Conservation (phyloP, 495 filamentous ascomycete genomes). For the Elaphomyces granulatus region DNA sequence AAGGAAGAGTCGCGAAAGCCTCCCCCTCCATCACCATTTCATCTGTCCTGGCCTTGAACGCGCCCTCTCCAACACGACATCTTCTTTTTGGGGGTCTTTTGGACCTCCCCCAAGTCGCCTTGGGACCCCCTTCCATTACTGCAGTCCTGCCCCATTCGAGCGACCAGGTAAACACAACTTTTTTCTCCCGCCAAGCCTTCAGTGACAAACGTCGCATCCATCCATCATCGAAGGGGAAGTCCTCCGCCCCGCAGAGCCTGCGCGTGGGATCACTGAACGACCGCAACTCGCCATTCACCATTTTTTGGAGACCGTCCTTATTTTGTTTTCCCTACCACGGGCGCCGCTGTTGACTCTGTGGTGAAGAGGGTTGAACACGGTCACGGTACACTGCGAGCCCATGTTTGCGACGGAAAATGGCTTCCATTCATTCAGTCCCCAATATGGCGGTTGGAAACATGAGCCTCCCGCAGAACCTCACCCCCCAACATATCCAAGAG, state of each 20-base stretch:
- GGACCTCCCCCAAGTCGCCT: slow-evolving; percentile 1
- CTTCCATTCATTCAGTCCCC: slow-evolving; percentile 59
- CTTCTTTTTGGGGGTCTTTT: slow-evolving; percentile 14
- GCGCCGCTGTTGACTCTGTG: not conserved
- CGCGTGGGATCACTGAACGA: not conserved
- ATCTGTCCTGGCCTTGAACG: slow-evolving; percentile 26
- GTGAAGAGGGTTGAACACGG: too few relatives aligned
- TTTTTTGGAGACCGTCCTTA: not conserved
- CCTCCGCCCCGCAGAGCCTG: too few relatives aligned
- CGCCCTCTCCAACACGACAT: slow-evolving; percentile 21
- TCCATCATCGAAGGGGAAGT: not conserved
- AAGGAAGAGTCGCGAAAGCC: slow-evolving; percentile 27
- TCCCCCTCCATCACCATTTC: slow-evolving; percentile 34
- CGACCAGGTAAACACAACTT: too few relatives aligned
- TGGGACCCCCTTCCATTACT: too few relatives aligned
- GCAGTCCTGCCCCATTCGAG: too few relatives aligned
- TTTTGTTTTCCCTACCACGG: not conserved
- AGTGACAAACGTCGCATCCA: too few relatives aligned
- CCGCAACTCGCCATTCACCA: slow-evolving; percentile 15
- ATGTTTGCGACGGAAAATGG: slow-evolving; percentile 53
- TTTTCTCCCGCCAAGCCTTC: too few relatives aligned
- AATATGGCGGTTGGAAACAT: slow-evolving; percentile 46
- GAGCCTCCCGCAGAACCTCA: slow-evolving; percentile 39
- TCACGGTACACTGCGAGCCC: too few relatives aligned
- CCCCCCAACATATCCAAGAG: slow-evolving; percentile 47